Evolutionary conservation across 495 filamentous ascomycete species (phyloP).

Genomic region (Cercophora scortea): DNA sequence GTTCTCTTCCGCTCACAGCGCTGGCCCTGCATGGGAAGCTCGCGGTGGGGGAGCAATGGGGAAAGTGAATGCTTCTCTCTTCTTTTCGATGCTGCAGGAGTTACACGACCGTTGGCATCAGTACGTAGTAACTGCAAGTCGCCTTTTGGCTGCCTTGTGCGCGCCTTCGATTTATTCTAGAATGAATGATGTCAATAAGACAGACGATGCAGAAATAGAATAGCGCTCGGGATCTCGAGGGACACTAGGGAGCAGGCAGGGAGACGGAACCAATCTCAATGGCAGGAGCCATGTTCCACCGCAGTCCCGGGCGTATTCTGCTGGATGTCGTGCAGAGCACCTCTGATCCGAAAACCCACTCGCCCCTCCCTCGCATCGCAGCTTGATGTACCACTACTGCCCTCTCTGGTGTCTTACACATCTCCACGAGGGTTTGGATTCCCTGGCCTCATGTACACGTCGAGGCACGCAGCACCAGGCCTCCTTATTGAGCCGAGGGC

Average conservation of each 20-base stretch:
- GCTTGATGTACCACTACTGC: not conserved
- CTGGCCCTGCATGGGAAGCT: not conserved
- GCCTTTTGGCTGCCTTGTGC: not conserved
- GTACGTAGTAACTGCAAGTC: not conserved
- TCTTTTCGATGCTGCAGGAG: not conserved
- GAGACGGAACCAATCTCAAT: not conserved
- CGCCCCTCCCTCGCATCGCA: constrained; percentile 1
- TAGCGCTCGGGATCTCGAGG: not conserved
- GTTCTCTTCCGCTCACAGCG: not conserved
- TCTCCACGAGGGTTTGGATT: not conserved
- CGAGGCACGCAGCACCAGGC: not conserved
- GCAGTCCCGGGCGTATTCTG: not conserved
- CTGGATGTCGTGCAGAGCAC: not conserved
- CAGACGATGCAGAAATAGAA: not conserved
- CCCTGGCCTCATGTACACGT: not conserved
- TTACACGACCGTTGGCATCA: not conserved
- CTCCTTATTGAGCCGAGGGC: not conserved
- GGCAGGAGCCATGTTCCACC: not conserved
- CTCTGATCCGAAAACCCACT: constrained; percentile 4
- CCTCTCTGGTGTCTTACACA: not conserved
- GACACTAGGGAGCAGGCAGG: not conserved
- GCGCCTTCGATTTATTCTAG: not conserved
- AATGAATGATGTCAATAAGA: not conserved
- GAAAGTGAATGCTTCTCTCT: too few species aligned
- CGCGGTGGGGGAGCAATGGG: not conserved